phyloP scores from a whole-genome alignment of 768 basidiomycete species.

The Brasilioporus rufonigricans region DNA sequence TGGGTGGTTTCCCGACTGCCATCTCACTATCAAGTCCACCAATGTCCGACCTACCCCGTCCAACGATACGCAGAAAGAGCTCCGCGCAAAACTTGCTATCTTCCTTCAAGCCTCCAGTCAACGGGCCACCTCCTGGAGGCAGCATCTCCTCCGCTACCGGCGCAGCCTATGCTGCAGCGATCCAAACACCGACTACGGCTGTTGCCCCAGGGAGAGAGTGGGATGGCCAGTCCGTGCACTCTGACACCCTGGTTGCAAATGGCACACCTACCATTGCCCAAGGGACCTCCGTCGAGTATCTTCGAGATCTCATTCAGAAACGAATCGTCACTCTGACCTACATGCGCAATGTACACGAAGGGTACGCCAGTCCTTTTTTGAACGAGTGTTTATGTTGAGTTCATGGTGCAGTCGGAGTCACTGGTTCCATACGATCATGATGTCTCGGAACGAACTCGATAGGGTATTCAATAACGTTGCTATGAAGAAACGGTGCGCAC shows the following conservation, averaged over 20 bases:
- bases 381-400: conserved; percentile 1
- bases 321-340: conserved; percentile 84
- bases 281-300: conserved; percentile 74
- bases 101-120: conserved; percentile 53
- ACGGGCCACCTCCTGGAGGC: conserved; percentile 28
- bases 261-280: conserved; percentile 38
- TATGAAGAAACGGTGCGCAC: conserved; percentile 74
- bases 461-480: conserved; percentile 67
- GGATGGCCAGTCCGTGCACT: conserved; percentile 69
- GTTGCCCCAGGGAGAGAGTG: conserved; percentile 53
- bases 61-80: conserved; percentile 78
- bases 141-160: conserved; percentile 36
- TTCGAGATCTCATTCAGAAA: conserved; percentile 79
- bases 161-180: conserved; percentile 37
- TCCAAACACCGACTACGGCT: conserved; percentile 38
- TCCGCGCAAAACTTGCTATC: conserved; percentile 82
- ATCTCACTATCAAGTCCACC: conserved; percentile 23
- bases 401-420: conserved; percentile 58
- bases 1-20: conserved; percentile 21
- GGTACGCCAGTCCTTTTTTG: conserved; percentile 46
- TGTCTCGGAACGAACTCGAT: conserved; percentile 72
- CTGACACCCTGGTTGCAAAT: conserved; percentile 39
- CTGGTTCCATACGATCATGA: conserved; percentile 87
- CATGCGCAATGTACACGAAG: conserved; percentile 81
- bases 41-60: conserved; percentile 40